Evolutionary conservation across 2,329 filamentous ascomycete genomes (phyloP), one percentile per base, ranked within the genome.

Genomic region (Beauveria caledonica): DNA sequence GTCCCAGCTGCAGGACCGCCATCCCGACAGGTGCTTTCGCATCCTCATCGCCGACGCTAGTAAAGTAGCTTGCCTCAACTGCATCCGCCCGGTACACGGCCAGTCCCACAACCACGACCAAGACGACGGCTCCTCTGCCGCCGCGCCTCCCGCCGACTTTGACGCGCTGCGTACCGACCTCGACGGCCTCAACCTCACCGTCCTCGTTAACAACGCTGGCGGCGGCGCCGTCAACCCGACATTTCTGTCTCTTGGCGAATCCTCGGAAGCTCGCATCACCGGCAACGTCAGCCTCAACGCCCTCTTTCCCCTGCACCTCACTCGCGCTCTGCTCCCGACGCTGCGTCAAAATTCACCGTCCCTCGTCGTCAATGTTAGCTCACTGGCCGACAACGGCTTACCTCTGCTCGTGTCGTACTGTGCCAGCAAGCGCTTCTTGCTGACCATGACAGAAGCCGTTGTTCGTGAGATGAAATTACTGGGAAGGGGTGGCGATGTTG

Each of bases 361-460:
- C 1, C 69, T 85, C 6, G 70, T 85, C 56, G 58, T 85, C 63
- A 83, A 80, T 64, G 71, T 83, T 39, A 77, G 79, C 6, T 80
- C 78, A 4, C 63, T 78, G 4, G 70, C 77, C 3, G 74, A 77
- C 51, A 66, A 72, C 15, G 78, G 77, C 1, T 62, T 80, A 13
- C 82, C 82, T 0, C 78, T 78, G 62, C 63, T 82, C 1, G 67
- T 68, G 10, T 65, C 75, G 2, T 84, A 83, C 68, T 70, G 72
- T 10, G 72, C 70, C 0, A 70, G 73, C 25, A 83, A 83, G 68
- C 74, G 71, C 3, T 82, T 76, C 65, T 71, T 76, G 45, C 71
- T 73, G 51, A 68, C 71, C 0, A 76, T 77, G 61, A 75, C 74
- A 1, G 64, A 66, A 9, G 67, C 72, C 2, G 67, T 83, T 11